Conservation (phyloP, 306 rosid genomes). For the Citrullus amarus region DNA sequence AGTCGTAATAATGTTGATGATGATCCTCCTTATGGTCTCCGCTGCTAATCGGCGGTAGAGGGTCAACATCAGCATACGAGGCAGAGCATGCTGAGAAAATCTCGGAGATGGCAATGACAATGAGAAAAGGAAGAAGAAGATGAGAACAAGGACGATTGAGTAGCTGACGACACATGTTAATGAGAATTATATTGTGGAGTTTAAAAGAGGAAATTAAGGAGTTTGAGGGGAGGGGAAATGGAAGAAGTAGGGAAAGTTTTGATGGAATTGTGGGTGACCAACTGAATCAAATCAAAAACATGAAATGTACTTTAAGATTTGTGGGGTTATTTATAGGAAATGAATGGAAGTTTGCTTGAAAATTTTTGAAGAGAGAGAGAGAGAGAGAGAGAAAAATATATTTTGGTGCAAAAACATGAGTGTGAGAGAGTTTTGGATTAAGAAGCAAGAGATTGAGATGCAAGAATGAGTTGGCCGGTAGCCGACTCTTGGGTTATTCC, state of each 20-base stretch:
- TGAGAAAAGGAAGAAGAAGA: background rate
- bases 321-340: background rate
- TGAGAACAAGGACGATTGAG: background rate
- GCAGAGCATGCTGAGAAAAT: background rate
- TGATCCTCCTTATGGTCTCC: background rate
- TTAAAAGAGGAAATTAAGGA: background rate
- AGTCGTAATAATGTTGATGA: background rate
- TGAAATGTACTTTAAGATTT: slow-evolving; percentile 5
- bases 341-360: background rate
- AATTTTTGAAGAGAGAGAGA: background rate
- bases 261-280: slow-evolving; percentile 1
- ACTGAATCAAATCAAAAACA: slow-evolving; percentile 3
- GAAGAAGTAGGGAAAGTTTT: background rate
- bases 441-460: slow-evolving; percentile 11
- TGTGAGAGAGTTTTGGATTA: background rate
- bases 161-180: background rate
- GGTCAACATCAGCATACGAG: background rate
- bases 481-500: background rate
- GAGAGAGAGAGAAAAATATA: too few species aligned
- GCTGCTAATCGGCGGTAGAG: background rate
- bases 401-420: background rate
- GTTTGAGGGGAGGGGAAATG: background rate
- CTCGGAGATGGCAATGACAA: background rate
- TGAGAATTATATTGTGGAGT: background rate
- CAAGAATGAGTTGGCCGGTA: slow-evolving; percentile 4